Base-by-base conservation (phyloP, 208 protist species). In the Crithidia sp. region DNA sequence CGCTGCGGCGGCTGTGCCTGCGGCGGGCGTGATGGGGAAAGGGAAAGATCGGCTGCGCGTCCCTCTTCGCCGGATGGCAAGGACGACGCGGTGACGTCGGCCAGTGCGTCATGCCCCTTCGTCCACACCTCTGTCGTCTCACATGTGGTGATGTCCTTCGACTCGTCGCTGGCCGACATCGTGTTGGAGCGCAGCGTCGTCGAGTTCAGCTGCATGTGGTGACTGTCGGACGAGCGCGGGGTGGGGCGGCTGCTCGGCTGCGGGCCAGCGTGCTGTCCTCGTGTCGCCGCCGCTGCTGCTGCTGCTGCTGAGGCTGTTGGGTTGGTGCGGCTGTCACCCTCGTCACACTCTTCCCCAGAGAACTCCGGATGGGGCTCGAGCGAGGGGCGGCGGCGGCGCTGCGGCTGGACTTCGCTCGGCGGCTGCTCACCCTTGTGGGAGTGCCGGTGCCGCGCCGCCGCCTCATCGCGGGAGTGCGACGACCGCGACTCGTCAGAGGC, bases 401-500 rank as follows among this genome's bases (percentile, higher is more conserved):
- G 28, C 28, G 28, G 28, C 28, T 28, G 28, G 28, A 28, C 28
- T 28, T 28, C 28, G 28, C 28, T 28, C 28, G 28, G 0, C 28
- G 28, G 28, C 28, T 28, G 28, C 28, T 28, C 28, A 1, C 28
- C 1, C 28, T 28, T 28, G 28, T 28, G 28, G 28, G 1, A 28
- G 28, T 28, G 28, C 28, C 28, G 28, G 28, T 28, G 28, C 28
- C 28, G 49, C 5, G 37, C 12, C 37, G 19, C 5, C 7, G 28
- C 40, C 10, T 10, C 19, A 36, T 57, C 49, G 0, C 12, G 65
- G 2, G 65, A 61, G 13, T 40, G 53, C 39, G 43, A 52, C 2
- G 65, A 61, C 19, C 16, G 28, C 41, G 53, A 53, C n/a, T 52
- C 41, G 6, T 70, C 19, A 2, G 65, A 60, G 45, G 45, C 45